Evolutionary conservation across 2,329 filamentous ascomycete genomes (phyloP).

Genomic region (Tolypocladium inflatum): DNA sequence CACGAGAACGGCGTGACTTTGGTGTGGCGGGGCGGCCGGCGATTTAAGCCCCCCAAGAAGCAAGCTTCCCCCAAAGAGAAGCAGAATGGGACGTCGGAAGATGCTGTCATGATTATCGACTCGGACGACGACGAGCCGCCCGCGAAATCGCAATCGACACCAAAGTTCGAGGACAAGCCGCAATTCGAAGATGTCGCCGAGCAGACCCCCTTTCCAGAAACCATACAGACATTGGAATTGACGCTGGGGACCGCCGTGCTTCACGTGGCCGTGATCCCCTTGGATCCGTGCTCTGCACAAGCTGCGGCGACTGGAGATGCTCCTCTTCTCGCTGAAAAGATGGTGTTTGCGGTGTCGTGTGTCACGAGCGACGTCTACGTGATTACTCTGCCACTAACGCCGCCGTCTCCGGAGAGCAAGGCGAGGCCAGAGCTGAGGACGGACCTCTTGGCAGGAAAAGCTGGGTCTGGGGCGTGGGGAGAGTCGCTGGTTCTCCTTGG

Average conservation of each 20-base stretch:
- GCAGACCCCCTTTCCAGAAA: conserved; percentile 41
- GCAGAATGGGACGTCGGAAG: conserved; percentile 41
- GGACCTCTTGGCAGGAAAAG: conserved; percentile 41
- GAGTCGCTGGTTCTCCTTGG: conserved; percentile 45
- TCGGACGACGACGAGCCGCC: conserved; percentile 48
- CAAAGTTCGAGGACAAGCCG: conserved; percentile 41
- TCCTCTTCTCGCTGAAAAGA: conserved; percentile 42
- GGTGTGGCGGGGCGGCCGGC: conserved; percentile 52
- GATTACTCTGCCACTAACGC: conserved; percentile 50
- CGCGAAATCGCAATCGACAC: conserved; percentile 19
- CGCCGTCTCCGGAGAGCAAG: conserved; percentile 52
- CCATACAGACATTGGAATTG: conserved; percentile 53
- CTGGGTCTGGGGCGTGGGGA: conserved; percentile 54
- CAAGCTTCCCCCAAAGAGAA: conserved; percentile 26
- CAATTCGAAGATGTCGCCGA: conserved; percentile 46
- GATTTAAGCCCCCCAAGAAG: conserved; percentile 40
- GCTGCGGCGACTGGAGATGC: conserved; percentile 37
- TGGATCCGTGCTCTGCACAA: conserved; percentile 36
- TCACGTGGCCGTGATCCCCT: conserved; percentile 46
- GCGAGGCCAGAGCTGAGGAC: conserved; percentile 40
- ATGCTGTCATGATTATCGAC: conserved; percentile 53
- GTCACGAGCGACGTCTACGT: conserved; percentile 47
- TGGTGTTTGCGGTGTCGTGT: conserved; percentile 53
- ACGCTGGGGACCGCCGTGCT: conserved; percentile 45
- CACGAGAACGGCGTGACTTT: conserved; percentile 54